phyloP scores from a whole-genome alignment of 768 basidiomycete species.

The Tylopilus plumbeoviolaceoides region DNA sequence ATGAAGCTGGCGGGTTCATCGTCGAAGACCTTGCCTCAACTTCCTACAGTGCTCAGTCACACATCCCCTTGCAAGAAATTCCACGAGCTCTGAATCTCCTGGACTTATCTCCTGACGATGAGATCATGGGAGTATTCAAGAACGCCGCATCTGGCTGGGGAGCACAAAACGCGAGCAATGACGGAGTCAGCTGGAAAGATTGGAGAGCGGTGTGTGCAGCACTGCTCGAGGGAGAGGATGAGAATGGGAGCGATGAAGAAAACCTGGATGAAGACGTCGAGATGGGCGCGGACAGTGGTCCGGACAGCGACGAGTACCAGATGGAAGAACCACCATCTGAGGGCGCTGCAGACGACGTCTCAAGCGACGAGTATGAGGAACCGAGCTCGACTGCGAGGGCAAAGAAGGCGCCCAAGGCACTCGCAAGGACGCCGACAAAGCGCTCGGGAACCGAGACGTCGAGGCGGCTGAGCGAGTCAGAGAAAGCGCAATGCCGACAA shows the following conservation, averaged over 20 bases:
- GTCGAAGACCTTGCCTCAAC: constrained; percentile 19
- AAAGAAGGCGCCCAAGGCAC: constrained; percentile 7
- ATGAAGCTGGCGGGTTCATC: constrained; percentile 31
- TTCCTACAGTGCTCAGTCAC: constrained; percentile 6
- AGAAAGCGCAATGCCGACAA: constrained; percentile 49
- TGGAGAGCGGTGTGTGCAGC: constrained; percentile 81
- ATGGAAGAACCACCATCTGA: constrained; percentile 18
- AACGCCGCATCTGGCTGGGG: constrained; percentile 76
- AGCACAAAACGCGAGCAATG: constrained; percentile 28
- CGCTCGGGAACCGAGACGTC: background rate
- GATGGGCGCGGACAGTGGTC: constrained; percentile 24
- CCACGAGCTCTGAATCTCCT: constrained; percentile 60
- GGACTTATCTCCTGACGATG: constrained; percentile 68
- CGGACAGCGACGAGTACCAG: constrained; percentile 28
- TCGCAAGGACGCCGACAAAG: constrained; percentile 2
- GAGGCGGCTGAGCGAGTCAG: constrained; percentile 44
- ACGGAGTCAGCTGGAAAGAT: constrained; percentile 57
- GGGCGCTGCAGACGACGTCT: constrained; percentile 22
- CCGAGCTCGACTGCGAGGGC: background rate
- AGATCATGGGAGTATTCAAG: constrained; percentile 65
- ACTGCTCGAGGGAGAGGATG: constrained; percentile 47
- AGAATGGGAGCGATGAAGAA: constrained; percentile 22
- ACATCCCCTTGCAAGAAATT: constrained; percentile 54
- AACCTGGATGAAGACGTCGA: constrained; percentile 15
- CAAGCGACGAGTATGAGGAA: constrained; percentile 31